These are phyloP conservation scores for Suillus fuscotomentosus DNA, from an alignment of 768 basidiomycete species.

Conservation along the genomic window DNA sequence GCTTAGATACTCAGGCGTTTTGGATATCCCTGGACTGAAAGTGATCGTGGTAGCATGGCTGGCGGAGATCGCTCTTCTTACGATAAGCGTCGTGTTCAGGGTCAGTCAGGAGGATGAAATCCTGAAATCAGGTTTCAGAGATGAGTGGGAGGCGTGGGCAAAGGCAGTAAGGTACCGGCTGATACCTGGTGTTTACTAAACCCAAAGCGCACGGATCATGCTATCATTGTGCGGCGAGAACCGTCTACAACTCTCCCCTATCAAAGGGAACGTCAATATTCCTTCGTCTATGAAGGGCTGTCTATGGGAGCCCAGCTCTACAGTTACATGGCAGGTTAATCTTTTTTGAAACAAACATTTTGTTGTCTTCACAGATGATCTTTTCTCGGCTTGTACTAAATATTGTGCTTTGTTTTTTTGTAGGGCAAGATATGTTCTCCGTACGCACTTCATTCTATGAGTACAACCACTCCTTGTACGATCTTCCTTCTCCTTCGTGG, in stretches of 20 bases:
- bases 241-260: background rate
- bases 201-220: background rate
- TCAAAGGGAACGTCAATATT: too few species aligned
- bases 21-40: background rate
- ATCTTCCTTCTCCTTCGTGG: background rate
- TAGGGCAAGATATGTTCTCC: background rate
- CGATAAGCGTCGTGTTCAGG: background rate
- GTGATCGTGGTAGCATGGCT: background rate
- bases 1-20: background rate
- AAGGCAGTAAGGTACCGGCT: slow-evolving; percentile 27
- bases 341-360: background rate
- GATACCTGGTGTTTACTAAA: slow-evolving; percentile 31
- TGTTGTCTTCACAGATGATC: background rate
- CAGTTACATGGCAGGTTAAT: background rate
- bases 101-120: background rate
- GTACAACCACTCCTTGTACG: background rate
- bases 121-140: background rate
- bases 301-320: background rate
- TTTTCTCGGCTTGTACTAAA: background rate
- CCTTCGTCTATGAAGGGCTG: background rate
- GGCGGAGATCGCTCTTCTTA: background rate
- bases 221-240: background rate
- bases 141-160: slow-evolving; percentile 19
- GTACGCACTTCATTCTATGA: background rate
- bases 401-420: background rate